Evolutionary conservation across 2,329 filamentous ascomycete species (phyloP), one percentile per base, ranked within the genome.

Genomic region (Bipolaris victoriae): DNA sequence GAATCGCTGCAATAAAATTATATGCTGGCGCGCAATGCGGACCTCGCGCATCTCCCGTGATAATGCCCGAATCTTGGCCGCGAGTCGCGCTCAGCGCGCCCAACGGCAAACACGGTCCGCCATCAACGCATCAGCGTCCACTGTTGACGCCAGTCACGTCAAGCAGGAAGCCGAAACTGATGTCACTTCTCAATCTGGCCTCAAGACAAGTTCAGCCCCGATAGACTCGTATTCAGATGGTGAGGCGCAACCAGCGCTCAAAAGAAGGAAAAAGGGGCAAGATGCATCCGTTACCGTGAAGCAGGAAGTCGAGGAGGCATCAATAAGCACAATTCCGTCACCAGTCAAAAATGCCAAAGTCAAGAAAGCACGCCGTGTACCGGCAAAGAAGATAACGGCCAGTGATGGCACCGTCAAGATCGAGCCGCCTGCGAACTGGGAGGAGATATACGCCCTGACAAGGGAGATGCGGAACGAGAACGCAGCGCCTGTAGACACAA

Each of bases 401-500:
- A 58, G 52, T 43, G 58, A 70, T 66, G 74, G 69, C 35, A 67
- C 37, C 44, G 60, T 80, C 48, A 83, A 83, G 62, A 65, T 79
- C 15, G 81, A 84, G 61, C 86, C 92, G 1, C 92, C 93, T 0
- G 82, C 87, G 0, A 87, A 92, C 73, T 97, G 95, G 95, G 87
- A 92, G 61, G 84, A 88, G 55, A 87, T 97, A 55, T 99, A 97
- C 78, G 78, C 83, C 33, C 79, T 86, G 0, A 90, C 96, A 43
- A 88, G 89, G 69, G 84, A 86, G 69, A 97, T 98, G 92, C 88
- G 78, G 78, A 90, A 73, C 73, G 84, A 80, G 77, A 90, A 84
- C 37, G 77, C 84, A 0, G 95, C 95, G 0, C 90, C 94, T 0
- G 95, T 99, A 10, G 95, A 99, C 76, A 98, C 94, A 0, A 97